Evolutionary conservation across 345 rosid genomes (phyloP), one percentile per base, ranked within the genome.

Genomic region (Salix suchowensis): DNA sequence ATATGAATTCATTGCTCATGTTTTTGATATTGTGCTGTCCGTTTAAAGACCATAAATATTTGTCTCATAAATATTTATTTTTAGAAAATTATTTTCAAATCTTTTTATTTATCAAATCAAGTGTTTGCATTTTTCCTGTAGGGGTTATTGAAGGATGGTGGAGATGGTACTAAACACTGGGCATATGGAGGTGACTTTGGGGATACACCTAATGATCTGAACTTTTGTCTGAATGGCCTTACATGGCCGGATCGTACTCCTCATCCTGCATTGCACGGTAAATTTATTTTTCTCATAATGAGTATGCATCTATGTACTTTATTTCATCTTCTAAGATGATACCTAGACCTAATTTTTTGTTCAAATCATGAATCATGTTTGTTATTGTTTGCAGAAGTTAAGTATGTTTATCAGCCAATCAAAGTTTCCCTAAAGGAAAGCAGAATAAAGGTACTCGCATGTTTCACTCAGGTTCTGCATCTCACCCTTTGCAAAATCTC

Each of bases 151-250:
- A 96, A 93, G 87, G 88, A 91, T 52, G 77, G 84, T 64, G 80
- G 79, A 68, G 89, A 86, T 83, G 97, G 98, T 66, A 74, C 54
- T 67, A 93, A 93, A 76, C 89, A 73, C 80, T 96, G 99, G 99
- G 99, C 98, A 15, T 96, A 96, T 91, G 99, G 99, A 79, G 99
- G 99, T 62, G 94, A 93, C 88, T 96, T 91, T 82, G 99, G 98
- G 81, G 99, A 96, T 79, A 78, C 81, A 62, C 98, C 98, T 68
- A 96, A 96, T 86, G 99, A 96, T 86, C 82, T 87, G 82, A 96
- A 96, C 87, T 96, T 96, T 83, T 93, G 99, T 84, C 82, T 96
- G 84, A 86, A 93, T 69, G 99, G 99, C 67, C 83, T 96, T 85
- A 79, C 65, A 54, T 96, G 99, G 99, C 99, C 99, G 15, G 96